phyloP scores from a whole-genome alignment of 225 moss, liverwort and hornwort genomes.

The Lunularia cruciata region DNA sequence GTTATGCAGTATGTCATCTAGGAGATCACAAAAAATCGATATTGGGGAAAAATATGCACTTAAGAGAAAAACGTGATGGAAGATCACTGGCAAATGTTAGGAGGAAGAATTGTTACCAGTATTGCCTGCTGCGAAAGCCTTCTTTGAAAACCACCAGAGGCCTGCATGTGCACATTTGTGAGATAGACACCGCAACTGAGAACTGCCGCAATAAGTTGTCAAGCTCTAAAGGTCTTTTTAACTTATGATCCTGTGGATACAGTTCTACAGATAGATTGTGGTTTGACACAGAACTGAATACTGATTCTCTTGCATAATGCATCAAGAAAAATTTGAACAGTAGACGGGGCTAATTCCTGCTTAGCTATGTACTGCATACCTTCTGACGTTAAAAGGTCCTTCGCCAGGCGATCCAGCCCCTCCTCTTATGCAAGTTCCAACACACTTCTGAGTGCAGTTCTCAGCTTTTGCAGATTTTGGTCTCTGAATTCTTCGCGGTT shows the following conservation, averaged over 20 bases:
- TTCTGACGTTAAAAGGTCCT: slow-evolving; percentile 88
- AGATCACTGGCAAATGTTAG: neutral
- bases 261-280: neutral
- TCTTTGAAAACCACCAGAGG: slow-evolving; percentile 98
- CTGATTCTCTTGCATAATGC: no score
- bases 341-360: no score
- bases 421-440: slow-evolving; percentile 78
- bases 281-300: no score
- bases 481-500: slow-evolving; percentile 68
- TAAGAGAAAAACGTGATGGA: no score
- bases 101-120: slow-evolving; percentile 65
- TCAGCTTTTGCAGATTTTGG: slow-evolving; percentile 88
- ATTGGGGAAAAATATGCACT: no score
- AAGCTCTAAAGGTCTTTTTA: no score
- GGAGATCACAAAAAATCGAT: no score
- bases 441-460: slow-evolving; percentile 76
- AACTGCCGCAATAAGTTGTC: no score
- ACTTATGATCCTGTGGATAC: neutral
- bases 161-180: slow-evolving; percentile 52
- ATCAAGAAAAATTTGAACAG: no score
- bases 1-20: no score
- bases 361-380: slow-evolving; percentile 55
- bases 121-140: slow-evolving; percentile 89
- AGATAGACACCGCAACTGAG: no score
- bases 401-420: slow-evolving; percentile 74